phyloP scores from a whole-genome alignment of 1,284 basidiomycete genomes.

The Takashimella koratensis region DNA sequence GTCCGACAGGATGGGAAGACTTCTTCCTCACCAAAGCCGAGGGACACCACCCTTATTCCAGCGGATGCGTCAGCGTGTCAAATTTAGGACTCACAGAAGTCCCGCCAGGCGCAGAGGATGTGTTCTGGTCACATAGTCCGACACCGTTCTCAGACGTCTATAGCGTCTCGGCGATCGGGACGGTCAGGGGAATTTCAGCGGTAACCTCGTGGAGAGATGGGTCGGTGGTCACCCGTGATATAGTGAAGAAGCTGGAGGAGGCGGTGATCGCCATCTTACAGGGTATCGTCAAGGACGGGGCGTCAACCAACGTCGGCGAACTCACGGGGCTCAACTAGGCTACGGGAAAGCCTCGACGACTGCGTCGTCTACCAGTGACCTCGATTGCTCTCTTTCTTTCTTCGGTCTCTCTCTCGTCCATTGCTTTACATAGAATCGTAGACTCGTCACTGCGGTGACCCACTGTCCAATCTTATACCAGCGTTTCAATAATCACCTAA shows the following conservation, averaged over 20 bases:
- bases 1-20: conserved; percentile 41
- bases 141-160: not conserved
- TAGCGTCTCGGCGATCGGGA: not conserved
- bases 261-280: not conserved
- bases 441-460: too few species aligned
- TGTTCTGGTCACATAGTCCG: not conserved
- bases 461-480: too few species aligned
- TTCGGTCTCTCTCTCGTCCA: too few species aligned
- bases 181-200: not conserved
- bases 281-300: not conserved
- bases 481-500: too few species aligned
- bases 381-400: too few species aligned
- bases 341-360: too few species aligned
- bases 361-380: too few species aligned
- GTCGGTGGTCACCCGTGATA: not conserved
- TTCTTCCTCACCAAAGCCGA: conserved; percentile 16
- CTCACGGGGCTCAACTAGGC: not conserved
- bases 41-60: not conserved
- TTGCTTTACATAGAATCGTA: too few species aligned
- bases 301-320: not conserved
- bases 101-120: not conserved
- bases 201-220: not conserved
- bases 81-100: not conserved
- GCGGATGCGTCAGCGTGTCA: not conserved
- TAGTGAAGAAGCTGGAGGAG: not conserved